A percentile compares a stretch with the other conserved stretches of the same genome.
phyloP scores from a whole-genome alignment of 2,329 filamentous ascomycete species.

The Rugonectria rugulosa region DNA sequence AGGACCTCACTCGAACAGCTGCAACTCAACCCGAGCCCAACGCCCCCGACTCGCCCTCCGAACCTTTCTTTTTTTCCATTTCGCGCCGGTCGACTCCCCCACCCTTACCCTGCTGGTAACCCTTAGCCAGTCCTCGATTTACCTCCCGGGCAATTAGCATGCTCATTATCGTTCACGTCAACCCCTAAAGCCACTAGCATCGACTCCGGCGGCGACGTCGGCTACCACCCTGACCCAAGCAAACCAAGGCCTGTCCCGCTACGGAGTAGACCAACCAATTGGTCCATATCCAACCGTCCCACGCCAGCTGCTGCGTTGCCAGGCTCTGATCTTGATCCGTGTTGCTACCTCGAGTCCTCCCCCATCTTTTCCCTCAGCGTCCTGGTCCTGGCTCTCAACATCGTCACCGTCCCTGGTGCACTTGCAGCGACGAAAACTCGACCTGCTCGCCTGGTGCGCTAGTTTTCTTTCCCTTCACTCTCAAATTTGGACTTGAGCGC shows the following conservation, averaged over 20 bases:
- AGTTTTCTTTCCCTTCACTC: conserved; percentile 23
- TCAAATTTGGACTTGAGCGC: conserved; percentile 28
- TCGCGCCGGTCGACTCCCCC: neutral
- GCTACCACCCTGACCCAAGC: conserved; percentile 16
- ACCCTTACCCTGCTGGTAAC: neutral
- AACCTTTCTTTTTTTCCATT: neutral
- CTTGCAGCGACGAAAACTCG: conserved; percentile 17
- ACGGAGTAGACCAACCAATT: no score
- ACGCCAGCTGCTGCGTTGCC: conserved; percentile 24
- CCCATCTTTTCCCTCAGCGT: conserved; percentile 9
- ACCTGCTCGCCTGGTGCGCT: conserved; percentile 31
- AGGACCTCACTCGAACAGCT: neutral
- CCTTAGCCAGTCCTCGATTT: neutral
- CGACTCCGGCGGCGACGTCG: conserved; percentile 20
- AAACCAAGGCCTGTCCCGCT: conserved; percentile 8
- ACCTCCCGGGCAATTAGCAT: neutral
- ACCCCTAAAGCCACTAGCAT: conserved; percentile 28
- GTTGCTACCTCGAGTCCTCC: conserved; percentile 8
- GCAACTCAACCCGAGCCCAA: neutral
- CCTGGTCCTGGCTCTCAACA: conserved; percentile 28
- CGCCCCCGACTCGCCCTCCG: neutral
- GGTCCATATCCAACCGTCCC: no score
- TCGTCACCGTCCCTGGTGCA: conserved; percentile 37
- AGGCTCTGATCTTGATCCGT: conserved; percentile 34
- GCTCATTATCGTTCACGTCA: conserved; percentile 9